Base-by-base conservation (phyloP, 768 basidiomycete genomes). In the Agrocybe praecox region DNA sequence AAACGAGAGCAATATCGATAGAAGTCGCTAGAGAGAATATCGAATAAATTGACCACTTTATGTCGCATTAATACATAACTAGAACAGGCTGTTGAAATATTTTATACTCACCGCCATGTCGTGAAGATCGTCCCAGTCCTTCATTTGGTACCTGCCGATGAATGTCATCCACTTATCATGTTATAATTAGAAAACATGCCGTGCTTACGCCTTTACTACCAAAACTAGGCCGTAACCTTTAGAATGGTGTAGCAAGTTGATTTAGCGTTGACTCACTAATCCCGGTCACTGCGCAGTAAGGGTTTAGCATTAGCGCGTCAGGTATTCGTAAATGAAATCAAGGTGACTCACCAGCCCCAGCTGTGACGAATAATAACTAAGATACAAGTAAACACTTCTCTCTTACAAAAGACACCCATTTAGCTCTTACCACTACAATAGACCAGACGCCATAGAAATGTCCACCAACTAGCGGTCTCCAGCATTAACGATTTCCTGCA, bases 1-100 rank as follows among this genome's bases (percentile, higher is more conserved):
- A 42, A 2, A 58, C 56, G 14, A 62, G 46, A 12, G 59, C 46
- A 17, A 62, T 55, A 34, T 62, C 62, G n/a, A 57, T 62, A 12
- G 36, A 33, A 6, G 62, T 62, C 6, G 58, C 55, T 21, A 55
- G 55, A 11, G 52, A 58, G 18, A 62, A 59, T 4, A 56, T 56
- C 1, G 56, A 46, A 22, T 47, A 45, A 5, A 62, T 48, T 2
- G 51, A 47, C 62, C 62, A 62, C 62, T 62, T 24, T 2, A 46
- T n/a, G 6, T 1, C 21, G 12, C 1, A 8, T 49, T 29, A n/a
- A n/a, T n/a, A n/a, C 21, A 43, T 40, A 42, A 33, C 18, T 24
- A 24, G 2, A 19, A 12, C 9, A 33, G 23, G 33, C 15, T 17
- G n/a, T n/a, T n/a, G n/a, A 11, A 18, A 15, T 29, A 34, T 23